Evolutionary conservation across 2,329 filamentous ascomycete genomes (phyloP).

Genomic region (Pseudocercospora fuligena): DNA sequence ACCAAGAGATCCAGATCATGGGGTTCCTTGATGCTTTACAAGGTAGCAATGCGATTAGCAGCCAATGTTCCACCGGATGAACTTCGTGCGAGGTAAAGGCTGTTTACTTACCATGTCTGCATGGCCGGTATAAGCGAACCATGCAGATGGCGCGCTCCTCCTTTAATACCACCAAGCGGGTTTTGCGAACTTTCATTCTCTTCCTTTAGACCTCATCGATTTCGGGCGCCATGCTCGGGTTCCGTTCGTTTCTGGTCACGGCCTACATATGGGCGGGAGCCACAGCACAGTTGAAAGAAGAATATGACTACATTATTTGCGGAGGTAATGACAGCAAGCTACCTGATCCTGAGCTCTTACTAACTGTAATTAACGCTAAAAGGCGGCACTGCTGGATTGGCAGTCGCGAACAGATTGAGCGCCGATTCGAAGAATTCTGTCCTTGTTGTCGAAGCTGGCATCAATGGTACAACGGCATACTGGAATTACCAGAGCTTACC

Average conservation of each 20-base stretch:
- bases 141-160: background rate
- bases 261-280: background rate
- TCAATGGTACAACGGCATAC: slow-evolving; percentile 13
- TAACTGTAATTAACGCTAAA: background rate
- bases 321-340: slow-evolving; percentile 23
- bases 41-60: background rate
- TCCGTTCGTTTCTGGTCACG: slow-evolving; percentile 5
- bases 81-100: background rate
- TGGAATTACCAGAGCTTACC: slow-evolving; percentile 16
- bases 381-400: slow-evolving; percentile 36
- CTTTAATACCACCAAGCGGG: background rate
- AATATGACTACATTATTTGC: slow-evolving; percentile 32
- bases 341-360: background rate
- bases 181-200: background rate
- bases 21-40: background rate
- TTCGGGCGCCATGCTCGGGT: slow-evolving; percentile 4
- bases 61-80: background rate
- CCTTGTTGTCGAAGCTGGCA: slow-evolving; percentile 32
- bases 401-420: slow-evolving; percentile 36
- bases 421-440: slow-evolving; percentile 37
- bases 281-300: slow-evolving; percentile 11
- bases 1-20: background rate
- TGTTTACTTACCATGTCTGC: background rate
- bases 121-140: background rate
- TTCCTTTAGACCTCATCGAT: background rate